phyloP scores from a whole-genome alignment of 257 asterid genomes.

The Echium plantagineum region DNA sequence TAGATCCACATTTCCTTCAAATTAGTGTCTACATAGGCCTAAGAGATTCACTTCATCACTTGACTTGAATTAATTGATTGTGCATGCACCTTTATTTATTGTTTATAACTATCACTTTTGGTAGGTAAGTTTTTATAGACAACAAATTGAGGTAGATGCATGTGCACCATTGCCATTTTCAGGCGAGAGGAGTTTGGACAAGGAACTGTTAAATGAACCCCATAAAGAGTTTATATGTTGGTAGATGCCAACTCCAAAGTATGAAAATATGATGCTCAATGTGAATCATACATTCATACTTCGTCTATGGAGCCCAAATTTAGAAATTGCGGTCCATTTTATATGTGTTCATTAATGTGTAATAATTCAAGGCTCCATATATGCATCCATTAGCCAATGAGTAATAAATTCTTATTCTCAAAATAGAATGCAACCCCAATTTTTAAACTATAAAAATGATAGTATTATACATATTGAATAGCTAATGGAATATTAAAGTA shows the following conservation, averaged over 20 bases:
- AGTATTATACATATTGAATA: too few species aligned
- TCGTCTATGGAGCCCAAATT: neutral
- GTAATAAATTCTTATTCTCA: neutral
- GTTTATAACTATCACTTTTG: constrained; percentile 4
- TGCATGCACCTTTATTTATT: neutral
- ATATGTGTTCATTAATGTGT: neutral
- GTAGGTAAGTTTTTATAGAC: constrained; percentile 3
- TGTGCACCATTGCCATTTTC: constrained; percentile 14
- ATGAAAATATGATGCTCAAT: neutral
- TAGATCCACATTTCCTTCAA: neutral
- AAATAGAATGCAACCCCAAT: too few species aligned
- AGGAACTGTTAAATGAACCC: constrained; percentile 6
- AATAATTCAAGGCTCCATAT: neutral
- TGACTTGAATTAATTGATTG: neutral
- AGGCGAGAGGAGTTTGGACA: neutral
- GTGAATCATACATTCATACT: neutral
- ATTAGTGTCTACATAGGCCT: too few species aligned
- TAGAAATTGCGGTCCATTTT: constrained; percentile 6
- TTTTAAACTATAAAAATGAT: too few species aligned
- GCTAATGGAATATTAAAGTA: too few species aligned
- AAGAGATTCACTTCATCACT: neutral
- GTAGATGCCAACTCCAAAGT: constrained; percentile 3
- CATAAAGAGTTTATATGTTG: neutral
- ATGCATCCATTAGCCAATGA: neutral
- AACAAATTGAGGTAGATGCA: constrained; percentile 12